These are phyloP conservation scores for Poa annua DNA, from an alignment of 176 grass and related monocot genomes.

Conservation along the genomic window DNA sequence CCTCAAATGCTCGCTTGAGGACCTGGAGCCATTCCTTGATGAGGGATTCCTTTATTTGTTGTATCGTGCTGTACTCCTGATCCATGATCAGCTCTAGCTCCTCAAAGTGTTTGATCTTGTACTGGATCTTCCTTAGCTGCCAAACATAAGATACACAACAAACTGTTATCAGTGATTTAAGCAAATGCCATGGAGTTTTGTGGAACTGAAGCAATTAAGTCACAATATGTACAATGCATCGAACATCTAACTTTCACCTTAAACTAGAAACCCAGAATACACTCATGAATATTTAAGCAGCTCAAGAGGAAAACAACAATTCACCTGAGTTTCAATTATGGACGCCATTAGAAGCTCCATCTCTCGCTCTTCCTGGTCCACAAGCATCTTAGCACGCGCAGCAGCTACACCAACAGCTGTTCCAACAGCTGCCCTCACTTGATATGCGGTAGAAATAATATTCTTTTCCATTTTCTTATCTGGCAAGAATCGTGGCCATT, in stretches of 20 bases:
- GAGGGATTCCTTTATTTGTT: conserved; percentile 66
- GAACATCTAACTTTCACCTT: conserved; percentile 2
- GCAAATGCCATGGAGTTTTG: not conserved
- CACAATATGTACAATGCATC: not conserved
- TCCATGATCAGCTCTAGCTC: conserved; percentile 85
- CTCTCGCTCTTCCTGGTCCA: conserved; percentile 91
- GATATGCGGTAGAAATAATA: conserved; percentile 61
- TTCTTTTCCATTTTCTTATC: conserved; percentile 52
- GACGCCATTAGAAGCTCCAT: conserved; percentile 95
- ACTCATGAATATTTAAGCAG: conserved; percentile 4
- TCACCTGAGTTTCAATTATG: conserved; percentile 94
- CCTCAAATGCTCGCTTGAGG: conserved; percentile 58
- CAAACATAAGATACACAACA: conserved; percentile 23
- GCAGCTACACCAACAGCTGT: conserved; percentile 82
- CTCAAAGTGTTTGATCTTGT: conserved; percentile 84
- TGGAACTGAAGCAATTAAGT: conserved; percentile 6
- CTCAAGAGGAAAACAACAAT: not conserved
- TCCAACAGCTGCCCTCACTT: conserved; percentile 76
- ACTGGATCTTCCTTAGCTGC: conserved; percentile 89
- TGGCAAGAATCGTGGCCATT: conserved; percentile 17
- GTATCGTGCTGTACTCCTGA: conserved; percentile 63
- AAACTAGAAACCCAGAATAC: conserved; percentile 1
- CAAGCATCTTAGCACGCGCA: conserved; percentile 90
- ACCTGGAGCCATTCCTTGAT: conserved; percentile 73
- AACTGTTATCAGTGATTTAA: conserved; percentile 9